Base-by-base conservation (phyloP, 2,329 filamentous ascomycete genomes). In the Colletotrichum limetticola region DNA sequence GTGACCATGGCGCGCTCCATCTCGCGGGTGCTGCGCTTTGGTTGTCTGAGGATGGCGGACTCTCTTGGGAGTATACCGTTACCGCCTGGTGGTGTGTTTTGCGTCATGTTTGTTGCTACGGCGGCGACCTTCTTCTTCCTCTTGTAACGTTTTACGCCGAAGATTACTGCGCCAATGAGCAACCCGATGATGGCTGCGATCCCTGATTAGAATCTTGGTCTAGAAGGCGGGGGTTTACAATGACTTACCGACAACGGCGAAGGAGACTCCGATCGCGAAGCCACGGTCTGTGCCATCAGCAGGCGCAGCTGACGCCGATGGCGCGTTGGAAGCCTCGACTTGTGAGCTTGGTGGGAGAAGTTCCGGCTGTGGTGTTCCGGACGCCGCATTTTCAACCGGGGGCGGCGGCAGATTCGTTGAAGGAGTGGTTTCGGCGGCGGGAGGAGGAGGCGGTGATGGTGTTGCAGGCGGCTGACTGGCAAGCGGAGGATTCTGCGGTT, bases 71-170 rank as follows among this genome's bases (percentile, higher is more conserved):
- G 55, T 16, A 55, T 30, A 26, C 26, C 46, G 24, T 37, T 62
- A 7, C 49, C 52, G 19, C 16, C 3, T 14, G 49, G 35, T 32
- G 28, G 24, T n/a, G 46, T 9, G 53, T 72, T 69, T 26, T 58
- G 52, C 35, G 14, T 28, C 71, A 70, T 73, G 61, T 73, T 73
- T 4, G 46, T 2, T 1, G 55, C 61, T 9, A 73, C 71, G 35
- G 66, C 71, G 12, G 24, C 49, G 19, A 73, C 66, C 67, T 72
- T 72, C 42, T 65, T 69, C 32, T 52, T 65, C 19, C 71, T 68
- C 53, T 66, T 68, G 30, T 49, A 19, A 11, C 71, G 66, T 19
- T 66, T 72, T 28, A 46, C 42, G 56, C 52, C 28, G 28, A 73
- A 71, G 28, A 71, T 52, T n/a, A 57, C 28, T 16, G 56, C 60